phyloP scores from a whole-genome alignment of 257 asterid species.

The Solanum bulbocastanum region DNA sequence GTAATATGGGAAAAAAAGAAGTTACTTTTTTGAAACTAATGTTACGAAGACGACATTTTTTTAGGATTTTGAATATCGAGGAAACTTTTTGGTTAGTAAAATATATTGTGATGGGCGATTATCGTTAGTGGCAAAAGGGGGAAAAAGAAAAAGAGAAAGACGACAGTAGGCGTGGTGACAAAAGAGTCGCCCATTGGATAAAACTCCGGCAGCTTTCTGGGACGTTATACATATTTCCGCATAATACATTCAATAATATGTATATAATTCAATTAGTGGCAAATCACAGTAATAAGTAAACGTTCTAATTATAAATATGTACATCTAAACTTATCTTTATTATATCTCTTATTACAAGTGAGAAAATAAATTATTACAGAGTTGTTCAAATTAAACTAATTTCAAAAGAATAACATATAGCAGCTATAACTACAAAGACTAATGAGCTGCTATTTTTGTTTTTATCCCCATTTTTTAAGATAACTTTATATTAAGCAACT shows the following conservation, averaged over 20 bases:
- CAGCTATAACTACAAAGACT: background rate
- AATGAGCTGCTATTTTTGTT: background rate
- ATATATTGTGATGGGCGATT: background rate
- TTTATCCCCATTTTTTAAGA: background rate
- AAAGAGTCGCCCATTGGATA: background rate
- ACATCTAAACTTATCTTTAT: no score
- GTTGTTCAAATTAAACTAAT: background rate
- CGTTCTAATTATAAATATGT: no score
- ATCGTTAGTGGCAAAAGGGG: constrained; percentile 2
- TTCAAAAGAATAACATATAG: background rate
- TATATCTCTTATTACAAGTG: background rate
- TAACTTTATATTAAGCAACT: background rate
- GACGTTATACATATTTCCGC: background rate
- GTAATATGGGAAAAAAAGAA: background rate
- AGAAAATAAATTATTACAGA: background rate
- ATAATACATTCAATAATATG: no score
- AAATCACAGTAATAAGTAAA: no score
- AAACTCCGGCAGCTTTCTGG: background rate
- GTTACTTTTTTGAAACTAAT: background rate
- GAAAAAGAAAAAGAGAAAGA: background rate
- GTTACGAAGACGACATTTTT: background rate
- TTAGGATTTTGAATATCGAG: background rate
- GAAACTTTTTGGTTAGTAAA: background rate
- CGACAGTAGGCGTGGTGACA: background rate
- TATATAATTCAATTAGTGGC: no score